These are phyloP conservation scores for Schizosaccharomyces osmophilus DNA, from an alignment of 805 yeast species.

Conservation along the genomic window DNA sequence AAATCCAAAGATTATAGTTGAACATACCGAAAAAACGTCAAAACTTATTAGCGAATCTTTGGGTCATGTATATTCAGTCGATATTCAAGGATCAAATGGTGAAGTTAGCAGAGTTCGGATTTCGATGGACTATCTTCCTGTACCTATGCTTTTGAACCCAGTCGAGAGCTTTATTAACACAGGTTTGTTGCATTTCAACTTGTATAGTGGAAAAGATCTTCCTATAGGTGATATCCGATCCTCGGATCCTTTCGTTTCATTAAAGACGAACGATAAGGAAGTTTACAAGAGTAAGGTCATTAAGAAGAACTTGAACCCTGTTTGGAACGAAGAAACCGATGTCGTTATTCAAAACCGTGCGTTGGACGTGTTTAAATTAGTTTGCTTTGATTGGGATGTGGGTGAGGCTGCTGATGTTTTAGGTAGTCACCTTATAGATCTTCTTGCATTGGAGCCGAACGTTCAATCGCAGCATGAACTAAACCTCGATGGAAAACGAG, in stretches of 20 bases:
- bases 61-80: background rate
- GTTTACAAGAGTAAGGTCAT: slow-evolving; percentile 52
- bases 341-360: slow-evolving; percentile 36
- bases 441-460: slow-evolving; percentile 38
- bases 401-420: slow-evolving; percentile 69
- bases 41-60: background rate
- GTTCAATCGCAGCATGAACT: slow-evolving; percentile 27
- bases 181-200: slow-evolving; percentile 41
- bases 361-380: slow-evolving; percentile 31
- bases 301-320: slow-evolving; percentile 78
- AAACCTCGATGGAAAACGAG: slow-evolving; percentile 27
- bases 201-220: slow-evolving; percentile 40
- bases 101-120: slow-evolving; percentile 7
- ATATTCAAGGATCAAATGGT: background rate
- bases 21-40: background rate
- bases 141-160: slow-evolving; percentile 36
- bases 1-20: background rate
- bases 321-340: slow-evolving; percentile 50
- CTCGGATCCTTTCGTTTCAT: slow-evolving; percentile 70
- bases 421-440: slow-evolving; percentile 35
- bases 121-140: slow-evolving; percentile 59
- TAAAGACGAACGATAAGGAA: slow-evolving; percentile 37
- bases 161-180: slow-evolving; percentile 51
- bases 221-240: slow-evolving; percentile 56
- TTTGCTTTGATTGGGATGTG: slow-evolving; percentile 75